phyloP scores from a whole-genome alignment of 2,329 filamentous ascomycete genomes.

The Knoxdaviesia capensis region DNA sequence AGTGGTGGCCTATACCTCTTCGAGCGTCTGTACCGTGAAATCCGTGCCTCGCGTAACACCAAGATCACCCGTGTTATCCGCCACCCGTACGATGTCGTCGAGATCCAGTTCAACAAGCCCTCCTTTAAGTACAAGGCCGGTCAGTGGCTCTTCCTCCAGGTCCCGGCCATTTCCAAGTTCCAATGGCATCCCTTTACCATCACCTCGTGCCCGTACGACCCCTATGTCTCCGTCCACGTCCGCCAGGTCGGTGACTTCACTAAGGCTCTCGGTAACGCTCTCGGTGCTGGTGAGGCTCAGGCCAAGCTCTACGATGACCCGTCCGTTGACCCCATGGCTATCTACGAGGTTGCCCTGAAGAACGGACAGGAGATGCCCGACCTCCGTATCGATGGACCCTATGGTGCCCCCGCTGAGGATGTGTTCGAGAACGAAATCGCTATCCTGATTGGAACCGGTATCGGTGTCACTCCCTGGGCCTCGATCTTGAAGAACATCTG shows the following conservation, averaged over 20 bases:
- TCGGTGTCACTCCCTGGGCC: constrained; percentile 75
- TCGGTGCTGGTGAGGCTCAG: constrained; percentile 80
- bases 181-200: constrained; percentile 99
- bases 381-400: constrained; percentile 84
- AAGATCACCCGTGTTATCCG: constrained; percentile 86
- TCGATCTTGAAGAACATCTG: constrained; percentile 92
- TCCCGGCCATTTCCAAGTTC: constrained; percentile 67
- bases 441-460: constrained; percentile 69
- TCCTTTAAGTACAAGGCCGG: constrained; percentile 97
- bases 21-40: constrained; percentile 80
- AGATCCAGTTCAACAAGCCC: constrained; percentile 92
- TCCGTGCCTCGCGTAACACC: constrained; percentile 64
- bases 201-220: constrained; percentile 90
- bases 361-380: constrained; percentile 84
- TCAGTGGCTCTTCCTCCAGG: constrained; percentile 93
- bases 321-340: constrained; percentile 66
- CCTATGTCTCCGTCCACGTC: constrained; percentile 85
- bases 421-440: constrained; percentile 89
- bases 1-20: constrained; percentile 69
- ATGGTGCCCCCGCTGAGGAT: constrained; percentile 90
- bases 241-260: constrained; percentile 97
- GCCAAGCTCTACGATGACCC: constrained; percentile 66
- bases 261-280: constrained; percentile 72
- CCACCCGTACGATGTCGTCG: constrained; percentile 91
- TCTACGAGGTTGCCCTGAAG: constrained; percentile 93